Evolutionary conservation across 2,329 filamentous ascomycete species (phyloP).

Genomic region (Aspergillus spinulosporus): DNA sequence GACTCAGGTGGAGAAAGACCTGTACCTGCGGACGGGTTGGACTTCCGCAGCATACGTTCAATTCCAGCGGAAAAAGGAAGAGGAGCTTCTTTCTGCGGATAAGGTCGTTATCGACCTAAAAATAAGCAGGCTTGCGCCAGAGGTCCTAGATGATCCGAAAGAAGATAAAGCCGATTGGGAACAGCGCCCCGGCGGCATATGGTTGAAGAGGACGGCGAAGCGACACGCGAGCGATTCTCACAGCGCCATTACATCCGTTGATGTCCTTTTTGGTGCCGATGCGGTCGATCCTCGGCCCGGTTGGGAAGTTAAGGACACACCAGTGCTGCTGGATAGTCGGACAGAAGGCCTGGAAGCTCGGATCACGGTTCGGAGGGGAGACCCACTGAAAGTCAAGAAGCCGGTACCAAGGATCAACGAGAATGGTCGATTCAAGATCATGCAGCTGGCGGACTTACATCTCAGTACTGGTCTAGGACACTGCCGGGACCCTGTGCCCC

Average conservation of each 20-base stretch:
- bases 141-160: slow-evolving; percentile 54
- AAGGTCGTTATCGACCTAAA: slow-evolving; percentile 77
- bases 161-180: slow-evolving; percentile 72
- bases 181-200: slow-evolving; percentile 71
- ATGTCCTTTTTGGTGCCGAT: slow-evolving; percentile 86
- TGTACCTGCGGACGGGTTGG: slow-evolving; percentile 75
- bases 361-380: slow-evolving; percentile 75
- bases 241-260: slow-evolving; percentile 73
- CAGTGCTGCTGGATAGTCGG: slow-evolving; percentile 67
- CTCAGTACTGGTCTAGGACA: slow-evolving; percentile 82
- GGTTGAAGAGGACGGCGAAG: slow-evolving; percentile 74
- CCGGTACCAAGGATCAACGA: slow-evolving; percentile 76
- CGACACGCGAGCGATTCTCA: slow-evolving; percentile 73
- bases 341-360: slow-evolving; percentile 66
- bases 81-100: slow-evolving; percentile 72
- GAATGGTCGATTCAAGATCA: slow-evolving; percentile 93
- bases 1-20: slow-evolving; percentile 85
- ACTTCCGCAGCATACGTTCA: slow-evolving; percentile 76
- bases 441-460: slow-evolving; percentile 94
- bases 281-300: slow-evolving; percentile 84
- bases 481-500: slow-evolving; percentile 84
- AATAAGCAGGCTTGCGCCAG: slow-evolving; percentile 72
- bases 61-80: slow-evolving; percentile 80
- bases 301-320: slow-evolving; percentile 76
- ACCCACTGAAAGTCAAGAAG: slow-evolving; percentile 63